A percentile compares a stretch with the other conserved stretches of the same genome.
Evolutionary conservation across 805 yeast genomes (phyloP).

Genomic region (Saturnispora ahearnii): DNA sequence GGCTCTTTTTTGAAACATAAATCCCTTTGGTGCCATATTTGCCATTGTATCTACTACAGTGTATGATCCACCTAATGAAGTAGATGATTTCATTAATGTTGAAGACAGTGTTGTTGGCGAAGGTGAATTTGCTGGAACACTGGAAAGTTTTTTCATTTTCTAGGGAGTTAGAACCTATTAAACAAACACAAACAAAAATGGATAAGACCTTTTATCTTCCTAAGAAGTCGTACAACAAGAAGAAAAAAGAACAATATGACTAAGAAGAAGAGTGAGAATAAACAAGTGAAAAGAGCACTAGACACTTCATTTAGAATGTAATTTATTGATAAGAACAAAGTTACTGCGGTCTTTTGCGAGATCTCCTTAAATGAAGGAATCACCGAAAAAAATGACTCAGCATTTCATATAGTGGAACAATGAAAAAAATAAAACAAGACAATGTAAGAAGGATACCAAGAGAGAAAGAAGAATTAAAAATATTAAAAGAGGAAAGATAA

Average conservation of each 20-base stretch:
- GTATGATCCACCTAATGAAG: background rate
- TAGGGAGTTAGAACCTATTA: background rate
- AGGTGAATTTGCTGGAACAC: background rate
- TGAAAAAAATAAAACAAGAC: background rate
- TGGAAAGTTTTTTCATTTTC: background rate
- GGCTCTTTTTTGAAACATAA: constrained; percentile 27
- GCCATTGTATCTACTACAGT: background rate
- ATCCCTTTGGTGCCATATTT: background rate
- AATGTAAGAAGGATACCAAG: background rate
- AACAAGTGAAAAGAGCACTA: too few species aligned
- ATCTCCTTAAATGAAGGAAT: background rate
- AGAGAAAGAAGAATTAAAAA: background rate
- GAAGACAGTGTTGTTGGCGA: background rate
- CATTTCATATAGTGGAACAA: background rate
- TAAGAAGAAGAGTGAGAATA: too few species aligned
- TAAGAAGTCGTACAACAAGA: background rate
- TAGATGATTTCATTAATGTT: background rate
- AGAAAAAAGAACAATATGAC: background rate
- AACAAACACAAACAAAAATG: background rate
- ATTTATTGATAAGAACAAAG: background rate
- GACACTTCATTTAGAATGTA: background rate
- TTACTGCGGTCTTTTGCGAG: background rate
- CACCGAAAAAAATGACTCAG: background rate
- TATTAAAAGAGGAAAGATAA: too few species aligned
- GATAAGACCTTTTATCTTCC: background rate